Base-by-base conservation (phyloP, 306 rosid genomes). In the Pyrus pyrifolia region DNA sequence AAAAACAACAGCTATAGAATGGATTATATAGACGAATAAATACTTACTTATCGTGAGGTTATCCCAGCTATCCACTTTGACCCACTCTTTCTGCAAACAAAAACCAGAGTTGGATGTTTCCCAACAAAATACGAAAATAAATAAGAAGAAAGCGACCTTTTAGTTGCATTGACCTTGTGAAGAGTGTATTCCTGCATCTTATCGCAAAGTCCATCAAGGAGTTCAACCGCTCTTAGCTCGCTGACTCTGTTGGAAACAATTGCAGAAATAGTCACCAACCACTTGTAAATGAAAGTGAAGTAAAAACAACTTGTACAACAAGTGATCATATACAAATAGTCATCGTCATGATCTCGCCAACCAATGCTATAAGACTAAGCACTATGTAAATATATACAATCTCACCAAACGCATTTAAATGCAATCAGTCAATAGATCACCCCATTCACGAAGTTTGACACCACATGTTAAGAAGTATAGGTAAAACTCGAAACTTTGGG, bases 151-250 rank as follows among this genome's bases (percentile, higher is more conserved):
- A 71, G 38, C 13, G 69, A 76, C 70, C 52, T 46, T 57, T 52
- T 67, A 73, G 17, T 73, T 4, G 27, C 29, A 69, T 74, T 33
- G 67, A 92, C 95, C 99, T 86, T 82, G 77, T 82, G 70, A 30
- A 90, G 85, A 21, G 97, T 88, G 84, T 95, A 95, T 63, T 91
- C 99, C 84, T 85, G 92, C 99, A 95, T 95, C 91, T 92, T 95
- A 35, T 92, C 96, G 11, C 99, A 92, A 75, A 95, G 97, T 58
- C 86, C 97, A 69, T 95, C 97, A 6, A 95, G 97, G 72, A 95
- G 99, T 76, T 95, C 99, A 69, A 95, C 97, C 1, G 87, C 89
- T 83, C 97, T 89, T 46, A 95, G 85, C 82, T 95, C 99, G 66
- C 99, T 94, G 58, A 90, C 89, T 78, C 97, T 90, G 86, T 74